These are phyloP conservation scores for Epicoccum sorghinum DNA, from an alignment of 2,329 filamentous ascomycete species.

Conservation along the genomic window DNA sequence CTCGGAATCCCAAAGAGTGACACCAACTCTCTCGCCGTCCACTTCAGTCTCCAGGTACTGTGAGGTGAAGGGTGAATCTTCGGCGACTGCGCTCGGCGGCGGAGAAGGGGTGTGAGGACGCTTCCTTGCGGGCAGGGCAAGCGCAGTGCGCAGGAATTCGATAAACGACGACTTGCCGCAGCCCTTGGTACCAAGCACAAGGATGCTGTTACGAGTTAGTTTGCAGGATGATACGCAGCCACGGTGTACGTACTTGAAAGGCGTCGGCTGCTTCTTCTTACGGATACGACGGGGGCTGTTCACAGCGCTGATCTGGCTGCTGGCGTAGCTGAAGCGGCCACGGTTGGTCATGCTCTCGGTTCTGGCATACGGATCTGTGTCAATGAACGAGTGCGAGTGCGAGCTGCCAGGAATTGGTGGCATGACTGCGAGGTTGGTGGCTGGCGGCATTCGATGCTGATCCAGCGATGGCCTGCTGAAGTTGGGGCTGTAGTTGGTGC, in stretches of 20 bases:
- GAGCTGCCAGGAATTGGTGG: slow-evolving; percentile 53
- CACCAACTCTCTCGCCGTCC: slow-evolving; percentile 85
- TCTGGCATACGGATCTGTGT: slow-evolving; percentile 78
- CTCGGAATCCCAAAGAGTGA: slow-evolving; percentile 96
- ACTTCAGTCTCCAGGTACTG: slow-evolving; percentile 95
- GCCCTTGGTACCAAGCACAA: slow-evolving; percentile 85
- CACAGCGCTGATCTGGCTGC: slow-evolving; percentile 85
- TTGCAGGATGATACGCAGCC: not conserved
- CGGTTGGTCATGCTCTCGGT: slow-evolving; percentile 97
- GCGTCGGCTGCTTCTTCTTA: slow-evolving; percentile 94
- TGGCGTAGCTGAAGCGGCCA: slow-evolving; percentile 94
- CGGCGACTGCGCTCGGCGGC: slow-evolving; percentile 55
- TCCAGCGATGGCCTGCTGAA: slow-evolving; percentile 48
- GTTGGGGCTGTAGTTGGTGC: slow-evolving; percentile 35
- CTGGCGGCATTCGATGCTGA: slow-evolving; percentile 46
- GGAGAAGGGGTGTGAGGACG: slow-evolving; percentile 55
- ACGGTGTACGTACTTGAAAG: slow-evolving; percentile 82
- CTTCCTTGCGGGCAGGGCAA: slow-evolving; percentile 83
- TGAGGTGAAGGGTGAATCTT: slow-evolving; percentile 70
- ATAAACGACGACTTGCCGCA: slow-evolving; percentile 97
- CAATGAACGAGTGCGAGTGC: slow-evolving; percentile 51
- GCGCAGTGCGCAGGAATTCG: slow-evolving; percentile 87
- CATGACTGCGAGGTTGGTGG: slow-evolving; percentile 23
- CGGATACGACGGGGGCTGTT: slow-evolving; percentile 92
- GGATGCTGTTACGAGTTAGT: slow-evolving; percentile 65